Base-by-base conservation (phyloP, 2,329 filamentous ascomycete genomes). In the Aureobasidium sp. region DNA sequence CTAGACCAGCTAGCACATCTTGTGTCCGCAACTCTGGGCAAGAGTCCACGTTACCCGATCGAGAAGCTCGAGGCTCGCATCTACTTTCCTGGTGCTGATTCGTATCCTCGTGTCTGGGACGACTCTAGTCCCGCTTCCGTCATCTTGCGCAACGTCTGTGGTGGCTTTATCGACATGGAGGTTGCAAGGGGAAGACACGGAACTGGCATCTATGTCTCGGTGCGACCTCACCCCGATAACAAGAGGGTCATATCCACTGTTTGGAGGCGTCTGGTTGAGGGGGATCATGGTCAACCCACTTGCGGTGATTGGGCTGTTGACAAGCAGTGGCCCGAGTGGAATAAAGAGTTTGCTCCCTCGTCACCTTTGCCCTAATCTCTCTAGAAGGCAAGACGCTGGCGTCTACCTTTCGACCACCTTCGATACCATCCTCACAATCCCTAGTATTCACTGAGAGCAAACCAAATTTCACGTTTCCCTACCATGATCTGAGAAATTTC, bases 101-200 rank as follows among this genome's bases (percentile, higher is more conserved):
- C 70, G 12, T 77, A 76, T 65, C 68, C 66, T 47, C 68, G 65
- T 9, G 71, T 77, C 8, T 78, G 76, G 75, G 73, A 76, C 62
- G 71, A 75, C 31, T 61, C 68, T 45, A 73, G 70, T 20, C 75
- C 76, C 0, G 66, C 75, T 52, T 70, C 69, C 8, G 67, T 75
- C 27, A 71, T 74, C 2, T 63, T 78, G 51, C 67, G 70, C 27
- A 75, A 73, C 62, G 70, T 75, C n/a, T 69, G 66, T 52, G 70
- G 68, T 25, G 76, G 72, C 20, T 71, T 72, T 37, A 73, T 78
- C n/a, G 68, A 67, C 8, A 70, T 74, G 45, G 72, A 72, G 51
- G 67, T 73, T 11, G 71, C 68, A 67, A 67, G 72, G 12, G 73
- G 73, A 0, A 62, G 66, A 51, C 48, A 66, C 25, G 74, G 70